Evolutionary conservation across 78 protist species (phyloP).

Genomic region (Dictyostelium citrinum): DNA sequence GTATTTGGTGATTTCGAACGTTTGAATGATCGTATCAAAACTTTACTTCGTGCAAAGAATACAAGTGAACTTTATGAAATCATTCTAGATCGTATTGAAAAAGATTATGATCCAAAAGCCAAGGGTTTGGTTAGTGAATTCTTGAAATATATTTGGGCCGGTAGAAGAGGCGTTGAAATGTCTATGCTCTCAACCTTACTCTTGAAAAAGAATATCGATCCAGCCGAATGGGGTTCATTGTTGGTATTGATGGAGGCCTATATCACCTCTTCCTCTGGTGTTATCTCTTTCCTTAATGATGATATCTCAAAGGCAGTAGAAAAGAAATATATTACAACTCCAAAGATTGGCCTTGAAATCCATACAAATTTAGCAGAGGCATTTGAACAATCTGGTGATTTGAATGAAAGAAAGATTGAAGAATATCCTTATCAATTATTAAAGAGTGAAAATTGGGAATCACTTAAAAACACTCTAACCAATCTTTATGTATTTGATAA

Average conservation of each 20-base stretch:
- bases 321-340: slow-evolving; percentile 30
- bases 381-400: neutral
- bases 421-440: slow-evolving; percentile 66
- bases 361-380: slow-evolving; percentile 37
- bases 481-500: slow-evolving; percentile 46
- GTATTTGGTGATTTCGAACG: slow-evolving; percentile 77
- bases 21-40: slow-evolving; percentile 19
- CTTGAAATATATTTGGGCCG: slow-evolving; percentile 66
- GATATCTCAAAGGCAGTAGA: slow-evolving; percentile 68
- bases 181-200: slow-evolving; percentile 10
- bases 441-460: slow-evolving; percentile 58
- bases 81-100: slow-evolving; percentile 75
- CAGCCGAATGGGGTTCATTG: slow-evolving; percentile 52
- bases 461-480: neutral
- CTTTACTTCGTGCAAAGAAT: slow-evolving; percentile 50
- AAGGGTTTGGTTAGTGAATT: slow-evolving; percentile 77
- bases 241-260: slow-evolving; percentile 64
- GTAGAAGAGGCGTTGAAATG: slow-evolving; percentile 72
- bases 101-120: slow-evolving; percentile 72
- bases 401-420: slow-evolving; percentile 63
- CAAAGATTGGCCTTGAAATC: neutral
- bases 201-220: slow-evolving; percentile 16
- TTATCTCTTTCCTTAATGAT: slow-evolving; percentile 57
- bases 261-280: slow-evolving; percentile 12
- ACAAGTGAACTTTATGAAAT: slow-evolving; percentile 73